Conservation (phyloP, 352 stramenopile species). For the Phytophthora pluvialis region DNA sequence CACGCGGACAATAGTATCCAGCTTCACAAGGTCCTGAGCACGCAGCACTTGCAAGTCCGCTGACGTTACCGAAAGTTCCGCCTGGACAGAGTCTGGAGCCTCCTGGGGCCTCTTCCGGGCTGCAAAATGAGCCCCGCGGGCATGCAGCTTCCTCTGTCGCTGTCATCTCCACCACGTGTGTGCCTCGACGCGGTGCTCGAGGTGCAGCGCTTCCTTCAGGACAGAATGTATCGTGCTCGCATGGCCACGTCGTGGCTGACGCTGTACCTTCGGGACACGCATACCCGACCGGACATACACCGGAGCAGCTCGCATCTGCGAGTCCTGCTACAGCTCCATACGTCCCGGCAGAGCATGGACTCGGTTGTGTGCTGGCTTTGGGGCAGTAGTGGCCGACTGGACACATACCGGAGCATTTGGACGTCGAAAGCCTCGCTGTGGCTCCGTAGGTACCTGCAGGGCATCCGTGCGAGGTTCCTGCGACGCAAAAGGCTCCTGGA, state of each 20-base stretch:
- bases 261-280: constrained; percentile 65
- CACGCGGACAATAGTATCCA: constrained; percentile 67
- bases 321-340: constrained; percentile 60
- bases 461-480: constrained; percentile 50
- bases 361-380: constrained; percentile 28
- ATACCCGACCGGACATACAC: constrained; percentile 64
- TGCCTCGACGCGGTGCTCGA: constrained; percentile 19
- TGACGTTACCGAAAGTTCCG: constrained; percentile 66
- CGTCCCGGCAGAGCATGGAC: constrained; percentile 53
- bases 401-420: constrained; percentile 53
- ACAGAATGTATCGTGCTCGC: constrained; percentile 35
- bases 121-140: constrained; percentile 57
- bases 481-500: constrained; percentile 62
- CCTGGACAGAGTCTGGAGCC: constrained; percentile 49
- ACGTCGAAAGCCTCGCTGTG: constrained; percentile 24
- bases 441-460: constrained; percentile 59
- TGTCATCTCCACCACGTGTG: constrained; percentile 38
- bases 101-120: constrained; percentile 38
- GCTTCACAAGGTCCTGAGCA: constrained; percentile 60
- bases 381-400: constrained; percentile 73
- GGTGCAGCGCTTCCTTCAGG: constrained; percentile 31
- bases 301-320: constrained; percentile 53
- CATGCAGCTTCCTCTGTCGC: constrained; percentile 34
- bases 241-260: constrained; percentile 45
- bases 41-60: constrained; percentile 38